Base-by-base conservation (phyloP, 169 alveolate genomes). In the Cryptosporidium tyzzeri region DNA sequence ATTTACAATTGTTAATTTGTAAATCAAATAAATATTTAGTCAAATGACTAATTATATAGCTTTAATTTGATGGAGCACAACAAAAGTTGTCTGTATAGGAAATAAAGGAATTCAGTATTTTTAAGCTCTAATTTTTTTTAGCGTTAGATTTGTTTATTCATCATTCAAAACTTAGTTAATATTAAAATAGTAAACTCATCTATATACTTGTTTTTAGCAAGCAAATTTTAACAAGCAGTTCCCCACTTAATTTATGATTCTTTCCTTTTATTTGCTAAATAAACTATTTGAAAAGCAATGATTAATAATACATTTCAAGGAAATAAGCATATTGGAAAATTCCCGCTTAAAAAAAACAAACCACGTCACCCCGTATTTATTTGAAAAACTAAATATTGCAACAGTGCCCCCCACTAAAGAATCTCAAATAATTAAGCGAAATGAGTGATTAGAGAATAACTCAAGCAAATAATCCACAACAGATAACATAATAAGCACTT, bases 221-320 rank as follows among this genome's bases (percentile, higher is more conserved):
- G 53, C 31, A 67, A 67, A 33, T 18, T 33, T 67, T 37, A 26
- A 9, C 1, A 67, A 67, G 51, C 73, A 37, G 55, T 67, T 67
- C 73, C 73, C 45, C 73, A 67, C 73, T 67, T 31, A 26, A 67
- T 16, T 67, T 33, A 9, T 21, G 44, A 10, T 31, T 31, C 33
- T 67, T 18, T 26, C 73, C 51, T 9, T 26, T 21, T 26, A 4
- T 33, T 31, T 67, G 18, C 18, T 67, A 14, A 12, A 9, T 41
- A 41, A 41, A 10, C 45, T 67, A 37, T 67, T 55, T 55, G 14
- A 55, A 55, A 16, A 55, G 67, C 67, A 26, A 2, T 55, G 18
- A 8, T 23, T 55, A 55, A 3, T 55, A 6, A 55, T 55, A 55
- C 7, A 55, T 55, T 23, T 48, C 55, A 48, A 48, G 21, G 21